Conservation (phyloP, 2,329 filamentous ascomycete species). For the Venturia aucupariae region DNA sequence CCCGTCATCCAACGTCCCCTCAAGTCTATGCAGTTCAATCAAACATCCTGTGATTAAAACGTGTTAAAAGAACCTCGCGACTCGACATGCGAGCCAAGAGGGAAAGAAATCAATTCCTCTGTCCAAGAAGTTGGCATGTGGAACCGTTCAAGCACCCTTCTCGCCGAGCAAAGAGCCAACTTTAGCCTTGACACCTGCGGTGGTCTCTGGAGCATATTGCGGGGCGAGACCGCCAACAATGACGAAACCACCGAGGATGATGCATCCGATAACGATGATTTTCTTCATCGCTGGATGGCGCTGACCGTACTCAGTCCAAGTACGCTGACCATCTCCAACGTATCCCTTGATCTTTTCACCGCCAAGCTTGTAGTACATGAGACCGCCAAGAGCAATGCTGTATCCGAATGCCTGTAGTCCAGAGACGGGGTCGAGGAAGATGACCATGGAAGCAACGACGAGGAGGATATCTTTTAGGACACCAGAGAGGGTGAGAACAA, state of each 20-base stretch:
- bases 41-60: background rate
- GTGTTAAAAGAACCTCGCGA: background rate
- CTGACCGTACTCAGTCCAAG: conserved; percentile 80
- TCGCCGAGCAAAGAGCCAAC: conserved; percentile 29
- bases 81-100: background rate
- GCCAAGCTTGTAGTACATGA: conserved; percentile 81
- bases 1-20: conserved; percentile 2
- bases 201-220: conserved; percentile 28
- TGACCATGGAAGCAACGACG: conserved; percentile 68
- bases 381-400: conserved; percentile 66
- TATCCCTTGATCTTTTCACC: conserved; percentile 77
- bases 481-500: conserved; percentile 78
- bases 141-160: conserved; percentile 14
- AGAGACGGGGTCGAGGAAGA: conserved; percentile 69
- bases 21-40: conserved; percentile 2
- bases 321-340: conserved; percentile 58
- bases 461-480: conserved; percentile 84
- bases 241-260: conserved; percentile 57
- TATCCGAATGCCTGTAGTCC: conserved; percentile 76
- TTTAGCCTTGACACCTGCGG: conserved; percentile 26
- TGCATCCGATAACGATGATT: conserved; percentile 57
- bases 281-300: conserved; percentile 70
- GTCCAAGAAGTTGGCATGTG: background rate
- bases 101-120: background rate
- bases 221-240: conserved; percentile 48